A percentile compares a stretch with the other conserved stretches of the same genome.
Evolutionary conservation across 495 filamentous ascomycete species (phyloP).

Genomic region (Cryomyces minteri): DNA sequence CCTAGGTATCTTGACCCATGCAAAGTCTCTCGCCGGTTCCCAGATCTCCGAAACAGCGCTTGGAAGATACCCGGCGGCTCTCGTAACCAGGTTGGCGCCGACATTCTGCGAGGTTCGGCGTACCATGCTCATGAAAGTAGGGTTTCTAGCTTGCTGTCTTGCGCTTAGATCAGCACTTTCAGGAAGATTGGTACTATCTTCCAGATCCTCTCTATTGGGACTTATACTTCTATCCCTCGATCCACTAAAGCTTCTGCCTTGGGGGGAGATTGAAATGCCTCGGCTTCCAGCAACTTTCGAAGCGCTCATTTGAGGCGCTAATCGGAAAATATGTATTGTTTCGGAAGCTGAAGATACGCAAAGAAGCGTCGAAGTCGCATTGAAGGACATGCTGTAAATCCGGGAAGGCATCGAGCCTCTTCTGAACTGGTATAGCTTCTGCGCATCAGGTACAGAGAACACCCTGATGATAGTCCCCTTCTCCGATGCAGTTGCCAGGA

Average conservation of each 20-base stretch:
- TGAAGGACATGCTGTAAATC: constrained; percentile 99
- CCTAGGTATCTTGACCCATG: constrained; percentile 86
- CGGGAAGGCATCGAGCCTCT: constrained; percentile 83
- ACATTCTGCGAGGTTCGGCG: constrained; percentile 94
- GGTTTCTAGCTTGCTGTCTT: constrained; percentile 10
- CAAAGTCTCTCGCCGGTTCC: constrained; percentile 91
- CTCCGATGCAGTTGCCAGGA: constrained; percentile 87
- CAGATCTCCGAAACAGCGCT: constrained; percentile 90
- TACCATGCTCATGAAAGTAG: constrained; percentile 69
- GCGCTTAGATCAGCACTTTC: constrained; percentile 6
- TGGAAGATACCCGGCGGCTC: constrained; percentile 79
- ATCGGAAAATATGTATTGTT: constrained; percentile 91
- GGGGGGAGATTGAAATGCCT: constrained; percentile 12
- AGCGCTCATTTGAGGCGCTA: constrained; percentile 32
- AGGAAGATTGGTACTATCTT: constrained; percentile 1
- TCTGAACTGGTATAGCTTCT: constrained; percentile 89
- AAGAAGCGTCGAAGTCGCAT: constrained; percentile 76
- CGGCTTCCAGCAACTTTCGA: constrained; percentile 26
- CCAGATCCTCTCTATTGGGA: constrained; percentile 6
- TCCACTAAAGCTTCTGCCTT: constrained; percentile 1
- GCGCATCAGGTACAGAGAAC: constrained; percentile 72
- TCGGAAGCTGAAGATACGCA: constrained; percentile 93
- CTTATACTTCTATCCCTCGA: constrained; percentile 9
- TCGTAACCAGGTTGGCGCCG: constrained; percentile 73
- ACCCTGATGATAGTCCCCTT: constrained; percentile 95